Evolutionary conservation across 768 basidiomycete species (phyloP), one percentile per base, ranked within the genome.

Genomic region (Tremella yokohamensis): DNA sequence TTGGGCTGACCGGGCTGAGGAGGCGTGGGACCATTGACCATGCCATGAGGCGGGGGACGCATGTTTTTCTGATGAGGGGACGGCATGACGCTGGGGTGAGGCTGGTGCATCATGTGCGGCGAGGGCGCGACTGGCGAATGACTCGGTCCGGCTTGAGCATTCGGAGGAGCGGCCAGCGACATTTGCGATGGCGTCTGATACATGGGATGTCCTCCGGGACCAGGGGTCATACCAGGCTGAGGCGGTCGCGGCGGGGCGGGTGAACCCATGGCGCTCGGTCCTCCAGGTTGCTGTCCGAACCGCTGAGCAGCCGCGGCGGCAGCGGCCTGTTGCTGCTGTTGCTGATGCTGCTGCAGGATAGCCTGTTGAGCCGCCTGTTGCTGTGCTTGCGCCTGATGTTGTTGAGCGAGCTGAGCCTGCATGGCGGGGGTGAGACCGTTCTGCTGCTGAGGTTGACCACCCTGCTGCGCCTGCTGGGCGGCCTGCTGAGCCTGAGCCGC

Each of bases 61-160:
- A 66, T 64, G 19, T 57, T 60, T 39, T 66, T 66, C 49, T 56
- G 55, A 49, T 70, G 71, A 8, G 71, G 71, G 3, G 71, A 73
- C 18, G 71, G 70, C 59, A 64, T 62, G 42, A 62, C 56, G 20
- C 49, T 25, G 3, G 61, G 63, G 52, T 62, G 70, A 20, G 60
- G 66, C 48, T 69, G 66, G 13, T 68, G 68, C 65, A 72, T 66
- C 58, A 65, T 59, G 44, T 68, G 71, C 13, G 65, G 68, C 7
- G 66, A 66, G 15, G 71, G 68, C 6, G 54, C 50, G 11, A 68
- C 40, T 16, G 68, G 68, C 2, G 68, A 66, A 25, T 60, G 65
- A 11, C 40, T 18, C 51, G 71, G 68, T 9, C 68, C 71, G 25
- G 68, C 62, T 19, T 63, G 57, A 11, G 63, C 55, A 49, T 65